Evolutionary conservation across 768 basidiomycete species (phyloP).

Genomic region (Psilocybe tampanensis): DNA sequence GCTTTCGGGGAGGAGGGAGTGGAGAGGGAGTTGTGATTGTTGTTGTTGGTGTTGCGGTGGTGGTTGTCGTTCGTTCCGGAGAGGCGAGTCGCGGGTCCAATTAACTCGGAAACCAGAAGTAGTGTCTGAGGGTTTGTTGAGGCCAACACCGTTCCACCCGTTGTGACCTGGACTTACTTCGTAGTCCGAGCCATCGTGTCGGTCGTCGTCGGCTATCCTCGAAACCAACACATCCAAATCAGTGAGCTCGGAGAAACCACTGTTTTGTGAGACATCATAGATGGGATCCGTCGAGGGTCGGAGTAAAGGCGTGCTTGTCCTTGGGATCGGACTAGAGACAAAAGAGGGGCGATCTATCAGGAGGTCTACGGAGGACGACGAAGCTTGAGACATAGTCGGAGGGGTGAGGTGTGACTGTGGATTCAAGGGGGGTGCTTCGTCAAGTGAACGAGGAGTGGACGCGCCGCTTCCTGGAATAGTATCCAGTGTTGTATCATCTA

Average conservation of each 20-base stretch:
- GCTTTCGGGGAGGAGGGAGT: conserved; percentile 11
- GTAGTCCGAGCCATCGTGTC: conserved; percentile 54
- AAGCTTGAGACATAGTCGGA: conserved; percentile 14
- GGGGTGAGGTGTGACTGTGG: conserved; percentile 15
- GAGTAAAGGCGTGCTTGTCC: conserved; percentile 6
- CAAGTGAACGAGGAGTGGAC: conserved; percentile 20
- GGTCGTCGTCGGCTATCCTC: conserved; percentile 50
- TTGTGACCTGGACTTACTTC: conserved; percentile 53
- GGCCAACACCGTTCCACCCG: conserved; percentile 17
- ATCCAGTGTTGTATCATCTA: conserved; percentile 44
- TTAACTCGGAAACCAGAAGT: conserved; percentile 58
- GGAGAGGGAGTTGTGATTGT: conserved; percentile 3
- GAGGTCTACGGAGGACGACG: conserved; percentile 20
- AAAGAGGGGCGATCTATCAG: conserved; percentile 8
- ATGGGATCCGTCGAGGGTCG: neutral
- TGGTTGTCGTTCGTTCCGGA: conserved; percentile 18
- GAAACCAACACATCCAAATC: conserved; percentile 68
- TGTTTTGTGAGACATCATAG: conserved; percentile 8
- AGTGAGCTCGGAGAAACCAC: conserved; percentile 42
- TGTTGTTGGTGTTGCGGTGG: conserved; percentile 11
- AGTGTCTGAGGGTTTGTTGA: conserved; percentile 46
- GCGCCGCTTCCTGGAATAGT: conserved; percentile 23
- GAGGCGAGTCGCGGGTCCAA: conserved; percentile 51
- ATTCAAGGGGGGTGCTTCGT: conserved; percentile 11
- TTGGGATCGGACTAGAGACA: conserved; percentile 8